Evolutionary conservation across 768 basidiomycete genomes (phyloP).

Genomic region (Suillus americanus): DNA sequence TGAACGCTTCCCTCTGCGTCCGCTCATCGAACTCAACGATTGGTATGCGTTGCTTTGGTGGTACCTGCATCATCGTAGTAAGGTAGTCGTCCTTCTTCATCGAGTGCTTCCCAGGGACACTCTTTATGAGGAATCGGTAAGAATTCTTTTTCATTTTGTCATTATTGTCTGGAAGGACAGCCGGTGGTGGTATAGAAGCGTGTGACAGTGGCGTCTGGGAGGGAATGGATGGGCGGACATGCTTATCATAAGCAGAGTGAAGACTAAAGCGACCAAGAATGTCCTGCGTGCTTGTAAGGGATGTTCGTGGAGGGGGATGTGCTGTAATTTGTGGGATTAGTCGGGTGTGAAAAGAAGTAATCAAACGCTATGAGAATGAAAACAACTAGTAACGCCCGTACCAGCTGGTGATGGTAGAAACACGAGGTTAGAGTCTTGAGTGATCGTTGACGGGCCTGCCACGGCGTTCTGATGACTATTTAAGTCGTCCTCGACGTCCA

Average conservation of each 20-base stretch:
- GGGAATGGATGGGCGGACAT: conserved; percentile 59
- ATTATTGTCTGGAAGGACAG: conserved; percentile 51
- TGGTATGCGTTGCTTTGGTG: conserved; percentile 67
- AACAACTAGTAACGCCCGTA: conserved; percentile 21
- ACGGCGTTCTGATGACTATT: conserved; percentile 49
- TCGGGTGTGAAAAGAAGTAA: conserved; percentile 8
- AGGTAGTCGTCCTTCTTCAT: conserved; percentile 79
- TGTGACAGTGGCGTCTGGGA: conserved; percentile 27
- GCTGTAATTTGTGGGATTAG: conserved; percentile 20
- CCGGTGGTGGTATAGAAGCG: conserved; percentile 35
- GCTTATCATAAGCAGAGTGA: conserved; percentile 75
- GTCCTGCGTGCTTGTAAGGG: conserved; percentile 76
- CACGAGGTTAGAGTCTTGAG: conserved; percentile 21
- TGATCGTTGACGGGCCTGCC: conserved; percentile 57
- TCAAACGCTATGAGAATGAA: conserved; percentile 4
- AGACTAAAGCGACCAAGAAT: conserved; percentile 72
- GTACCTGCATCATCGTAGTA: conserved; percentile 60
- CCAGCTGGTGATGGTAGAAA: conserved; percentile 34
- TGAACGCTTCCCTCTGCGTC: conserved; percentile 73
- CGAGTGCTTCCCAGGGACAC: conserved; percentile 77
- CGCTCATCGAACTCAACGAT: conserved; percentile 63
- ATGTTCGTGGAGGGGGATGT: conserved; percentile 35
- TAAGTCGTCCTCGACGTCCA: conserved; percentile 27
- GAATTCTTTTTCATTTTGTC: conserved; percentile 76
- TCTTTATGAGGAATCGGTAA: conserved; percentile 77